These are phyloP conservation scores for Tetracladium marchalianum DNA, from an alignment of 495 filamentous ascomycete genomes.

Conservation along the genomic window DNA sequence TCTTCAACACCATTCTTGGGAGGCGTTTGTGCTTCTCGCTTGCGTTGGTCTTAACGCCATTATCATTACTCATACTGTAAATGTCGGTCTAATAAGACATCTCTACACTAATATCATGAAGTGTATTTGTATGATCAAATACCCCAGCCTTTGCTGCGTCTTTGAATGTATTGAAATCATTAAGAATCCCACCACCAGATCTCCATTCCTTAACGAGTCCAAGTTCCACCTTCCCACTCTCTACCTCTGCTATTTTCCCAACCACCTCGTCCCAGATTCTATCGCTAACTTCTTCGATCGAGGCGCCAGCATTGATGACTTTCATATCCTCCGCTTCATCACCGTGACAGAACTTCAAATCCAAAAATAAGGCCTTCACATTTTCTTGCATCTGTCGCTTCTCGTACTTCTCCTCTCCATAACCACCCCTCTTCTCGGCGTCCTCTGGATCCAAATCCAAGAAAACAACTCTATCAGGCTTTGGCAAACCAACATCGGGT, in stretches of 20 bases:
- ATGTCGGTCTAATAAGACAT: neutral
- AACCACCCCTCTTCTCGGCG: conserved; percentile 69
- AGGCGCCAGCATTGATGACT: conserved; percentile 41
- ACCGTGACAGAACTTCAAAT: conserved; percentile 22
- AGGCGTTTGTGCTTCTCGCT: conserved; percentile 2
- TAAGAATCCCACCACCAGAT: neutral
- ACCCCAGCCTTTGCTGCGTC: too few species aligned
- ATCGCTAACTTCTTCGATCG: conserved; percentile 40
- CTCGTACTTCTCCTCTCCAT: conserved; percentile 84
- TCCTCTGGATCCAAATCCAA: conserved; percentile 66
- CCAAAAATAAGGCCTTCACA: conserved; percentile 66
- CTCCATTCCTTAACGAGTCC: conserved; percentile 4
- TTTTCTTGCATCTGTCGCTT: conserved; percentile 70
- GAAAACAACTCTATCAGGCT: conserved; percentile 82
- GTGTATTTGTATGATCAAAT: too few species aligned
- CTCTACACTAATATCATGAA: too few species aligned
- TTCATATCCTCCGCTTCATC: conserved; percentile 30
- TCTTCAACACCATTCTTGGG: conserved; percentile 20
- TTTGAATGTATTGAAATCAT: too few species aligned
- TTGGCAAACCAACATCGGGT: conserved; percentile 79
- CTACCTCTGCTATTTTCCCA: neutral
- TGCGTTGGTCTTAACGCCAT: conserved; percentile 20
- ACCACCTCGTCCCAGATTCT: conserved; percentile 31
- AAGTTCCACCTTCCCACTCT: neutral
- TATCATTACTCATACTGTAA: conserved; percentile 1